These are phyloP conservation scores for Neofusicoccum sp. DNA, from an alignment of 2,329 filamentous ascomycete species.

Conservation along the genomic window DNA sequence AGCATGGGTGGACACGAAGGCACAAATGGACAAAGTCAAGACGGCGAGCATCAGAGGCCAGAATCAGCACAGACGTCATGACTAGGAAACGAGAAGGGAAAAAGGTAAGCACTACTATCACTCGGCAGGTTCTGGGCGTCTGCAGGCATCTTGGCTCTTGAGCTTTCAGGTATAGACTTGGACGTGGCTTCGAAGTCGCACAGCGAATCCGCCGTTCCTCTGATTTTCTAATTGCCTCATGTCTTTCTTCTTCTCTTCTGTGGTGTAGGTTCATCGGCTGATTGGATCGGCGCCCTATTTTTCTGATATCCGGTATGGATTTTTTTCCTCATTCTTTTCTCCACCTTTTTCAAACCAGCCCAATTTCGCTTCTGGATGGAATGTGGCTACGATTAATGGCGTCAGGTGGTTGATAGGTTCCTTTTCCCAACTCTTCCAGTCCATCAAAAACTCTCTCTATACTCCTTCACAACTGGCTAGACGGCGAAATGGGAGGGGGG, in stretches of 20 bases:
- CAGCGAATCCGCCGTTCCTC: not conserved
- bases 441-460: too few species aligned
- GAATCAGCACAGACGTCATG: not conserved
- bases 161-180: not conserved
- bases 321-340: not conserved
- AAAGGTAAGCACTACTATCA: not conserved
- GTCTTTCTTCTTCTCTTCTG: not conserved
- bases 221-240: not conserved
- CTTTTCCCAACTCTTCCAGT: too few species aligned
- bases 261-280: not conserved
- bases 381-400: conserved; percentile 14
- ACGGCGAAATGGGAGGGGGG: too few species aligned
- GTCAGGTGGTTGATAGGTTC: not conserved
- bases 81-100: not conserved
- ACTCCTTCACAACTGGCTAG: too few species aligned
- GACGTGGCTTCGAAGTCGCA: not conserved
- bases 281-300: not conserved
- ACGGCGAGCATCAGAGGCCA: not conserved
- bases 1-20: not conserved
- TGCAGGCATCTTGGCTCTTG: not conserved
- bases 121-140: not conserved
- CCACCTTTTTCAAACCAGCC: not conserved
- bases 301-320: not conserved
- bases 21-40: not conserved
- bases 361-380: not conserved